These are phyloP conservation scores for Scenedesmus sp. DNA, from an alignment of 163 green algal species.

Conservation along the genomic window DNA sequence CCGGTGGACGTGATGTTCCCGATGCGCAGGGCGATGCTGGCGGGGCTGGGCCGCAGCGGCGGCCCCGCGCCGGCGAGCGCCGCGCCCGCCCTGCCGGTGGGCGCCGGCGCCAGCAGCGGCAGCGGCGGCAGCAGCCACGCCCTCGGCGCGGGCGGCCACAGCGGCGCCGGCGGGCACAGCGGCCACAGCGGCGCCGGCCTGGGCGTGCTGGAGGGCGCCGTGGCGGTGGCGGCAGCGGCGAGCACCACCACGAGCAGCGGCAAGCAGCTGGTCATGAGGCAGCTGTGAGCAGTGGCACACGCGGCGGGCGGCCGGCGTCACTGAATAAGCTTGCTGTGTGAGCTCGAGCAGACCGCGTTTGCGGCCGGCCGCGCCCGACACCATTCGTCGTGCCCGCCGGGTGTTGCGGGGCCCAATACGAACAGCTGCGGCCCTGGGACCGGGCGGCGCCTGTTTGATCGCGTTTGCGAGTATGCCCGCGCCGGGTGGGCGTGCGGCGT, in stretches of 20 bases:
- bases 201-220: neutral
- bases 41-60: neutral
- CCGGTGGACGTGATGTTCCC: conserved; percentile 57
- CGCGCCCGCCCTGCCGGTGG: too few species aligned
- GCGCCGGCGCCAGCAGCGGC: neutral
- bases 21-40: conserved; percentile 40
- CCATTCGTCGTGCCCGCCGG: too few species aligned
- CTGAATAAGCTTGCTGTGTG: too few species aligned
- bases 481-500: too few species aligned
- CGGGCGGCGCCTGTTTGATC: too few species aligned
- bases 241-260: conserved; percentile 15
- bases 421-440: too few species aligned
- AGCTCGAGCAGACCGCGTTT: too few species aligned
- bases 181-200: neutral
- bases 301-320: too few species aligned
- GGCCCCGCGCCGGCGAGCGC: too few species aligned
- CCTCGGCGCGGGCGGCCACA: neutral
- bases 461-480: too few species aligned
- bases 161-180: conserved; percentile 17
- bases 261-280: conserved; percentile 23
- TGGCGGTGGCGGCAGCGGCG: neutral
- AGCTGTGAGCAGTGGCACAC: conserved; percentile 16
- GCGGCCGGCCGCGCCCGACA: too few species aligned
- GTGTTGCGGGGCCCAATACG: too few species aligned
- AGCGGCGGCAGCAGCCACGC: neutral